These are phyloP conservation scores for Fusarium austroafricanum DNA, from an alignment of 2,329 filamentous ascomycete genomes.

Conservation along the genomic window DNA sequence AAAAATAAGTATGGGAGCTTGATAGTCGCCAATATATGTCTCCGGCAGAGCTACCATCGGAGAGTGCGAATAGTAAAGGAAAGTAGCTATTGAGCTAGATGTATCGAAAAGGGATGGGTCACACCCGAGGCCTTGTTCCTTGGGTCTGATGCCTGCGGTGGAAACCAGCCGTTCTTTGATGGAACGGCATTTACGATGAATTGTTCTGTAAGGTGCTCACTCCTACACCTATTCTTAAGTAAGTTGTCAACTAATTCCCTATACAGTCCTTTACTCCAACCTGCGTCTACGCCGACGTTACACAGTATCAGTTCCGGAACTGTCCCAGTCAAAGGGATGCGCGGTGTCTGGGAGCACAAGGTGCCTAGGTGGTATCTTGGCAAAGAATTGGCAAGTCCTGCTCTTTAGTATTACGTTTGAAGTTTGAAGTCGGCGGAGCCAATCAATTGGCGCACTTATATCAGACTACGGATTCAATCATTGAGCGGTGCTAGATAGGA, in stretches of 20 bases:
- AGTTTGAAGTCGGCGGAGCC: no score
- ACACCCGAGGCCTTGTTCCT: not conserved
- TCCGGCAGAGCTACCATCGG: not conserved
- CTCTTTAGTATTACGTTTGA: not conserved
- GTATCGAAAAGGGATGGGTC: not conserved
- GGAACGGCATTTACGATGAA: not conserved
- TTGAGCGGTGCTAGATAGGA: no score
- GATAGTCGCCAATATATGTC: not conserved
- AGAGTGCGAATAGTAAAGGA: not conserved
- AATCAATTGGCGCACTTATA: no score
- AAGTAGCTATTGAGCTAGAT: no score
- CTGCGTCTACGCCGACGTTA: not conserved
- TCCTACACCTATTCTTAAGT: no score
- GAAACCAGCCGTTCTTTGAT: not conserved
- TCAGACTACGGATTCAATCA: no score
- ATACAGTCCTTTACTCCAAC: not conserved
- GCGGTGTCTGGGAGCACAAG: not conserved
- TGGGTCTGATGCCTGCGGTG: not conserved
- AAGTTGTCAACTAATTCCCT: not conserved
- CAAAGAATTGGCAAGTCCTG: not conserved
- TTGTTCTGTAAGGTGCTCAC: not conserved
- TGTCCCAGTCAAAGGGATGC: not conserved
- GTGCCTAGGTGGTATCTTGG: not conserved
- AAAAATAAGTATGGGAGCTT: conserved; percentile 2
- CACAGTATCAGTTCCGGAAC: not conserved